Evolutionary conservation across 108 stramenopile genomes (phyloP).

Genomic region (Epithemia pelagica): DNA sequence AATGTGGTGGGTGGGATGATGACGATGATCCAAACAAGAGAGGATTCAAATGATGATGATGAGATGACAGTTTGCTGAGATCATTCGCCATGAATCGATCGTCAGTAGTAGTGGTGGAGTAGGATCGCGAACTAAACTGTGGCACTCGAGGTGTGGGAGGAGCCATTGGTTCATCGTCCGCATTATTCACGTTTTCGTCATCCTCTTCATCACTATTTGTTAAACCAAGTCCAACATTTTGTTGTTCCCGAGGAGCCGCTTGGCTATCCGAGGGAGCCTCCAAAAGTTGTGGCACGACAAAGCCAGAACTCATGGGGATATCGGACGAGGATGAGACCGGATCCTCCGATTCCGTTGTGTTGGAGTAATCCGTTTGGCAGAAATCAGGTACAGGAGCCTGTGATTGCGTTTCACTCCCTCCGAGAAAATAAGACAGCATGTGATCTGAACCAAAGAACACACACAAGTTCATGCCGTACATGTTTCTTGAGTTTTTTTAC

Average conservation of each 20-base stretch:
- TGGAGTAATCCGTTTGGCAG: slow-evolving; percentile 1
- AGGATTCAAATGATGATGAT: background rate
- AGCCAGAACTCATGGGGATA: background rate
- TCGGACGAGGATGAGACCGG: background rate
- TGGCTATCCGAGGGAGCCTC: background rate
- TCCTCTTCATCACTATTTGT: background rate
- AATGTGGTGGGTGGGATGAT: slow-evolving; percentile 3
- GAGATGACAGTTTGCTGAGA: background rate
- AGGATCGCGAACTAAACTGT: slow-evolving; percentile 1
- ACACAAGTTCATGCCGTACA: too few relatives aligned
- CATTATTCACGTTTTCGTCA: background rate
- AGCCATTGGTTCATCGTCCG: background rate
- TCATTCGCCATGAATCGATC: background rate
- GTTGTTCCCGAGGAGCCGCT: background rate
- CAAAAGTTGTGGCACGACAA: background rate
- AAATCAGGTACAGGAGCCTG: slow-evolving; percentile 8
- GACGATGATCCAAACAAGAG: background rate
- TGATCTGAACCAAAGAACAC: slow-evolving; percentile 31
- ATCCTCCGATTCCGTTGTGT: background rate
- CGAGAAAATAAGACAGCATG: slow-evolving; percentile 69
- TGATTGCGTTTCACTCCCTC: slow-evolving; percentile 21
- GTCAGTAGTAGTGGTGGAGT: background rate
- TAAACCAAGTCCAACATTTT: background rate
- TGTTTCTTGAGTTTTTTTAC: too few relatives aligned
- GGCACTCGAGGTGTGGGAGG: background rate